Conservation (phyloP, 441 rosid genomes). For the Populus trichocarpa region DNA sequence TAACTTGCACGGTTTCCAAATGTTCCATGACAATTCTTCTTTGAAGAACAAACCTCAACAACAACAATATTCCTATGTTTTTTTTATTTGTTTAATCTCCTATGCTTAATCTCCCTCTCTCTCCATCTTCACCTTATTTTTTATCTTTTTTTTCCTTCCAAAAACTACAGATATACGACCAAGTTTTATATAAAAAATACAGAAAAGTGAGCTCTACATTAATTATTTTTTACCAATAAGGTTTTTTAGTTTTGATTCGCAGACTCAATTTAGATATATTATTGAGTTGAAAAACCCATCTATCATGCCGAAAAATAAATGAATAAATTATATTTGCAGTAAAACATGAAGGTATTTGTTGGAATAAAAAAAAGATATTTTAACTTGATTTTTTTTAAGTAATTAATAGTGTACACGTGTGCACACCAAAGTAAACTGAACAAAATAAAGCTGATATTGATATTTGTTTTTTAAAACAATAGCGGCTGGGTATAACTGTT, state of each 20-base stretch:
- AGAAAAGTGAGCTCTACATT: too few species aligned
- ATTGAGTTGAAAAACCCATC: not conserved
- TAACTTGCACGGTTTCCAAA: too few species aligned
- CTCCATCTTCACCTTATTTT: not conserved
- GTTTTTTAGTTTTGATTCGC: not conserved
- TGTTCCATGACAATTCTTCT: too few species aligned
- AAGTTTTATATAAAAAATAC: too few species aligned
- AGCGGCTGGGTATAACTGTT: not conserved
- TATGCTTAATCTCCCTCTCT: too few species aligned
- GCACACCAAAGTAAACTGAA: too few species aligned
- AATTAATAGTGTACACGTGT: too few species aligned
- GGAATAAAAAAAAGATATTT: too few species aligned
- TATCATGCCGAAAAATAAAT: too few species aligned
- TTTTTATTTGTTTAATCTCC: too few species aligned
- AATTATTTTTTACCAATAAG: not conserved
- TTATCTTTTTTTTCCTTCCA: not conserved
- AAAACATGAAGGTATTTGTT: not conserved
- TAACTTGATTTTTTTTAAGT: too few species aligned
- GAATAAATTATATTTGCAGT: not conserved
- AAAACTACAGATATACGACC: not conserved
- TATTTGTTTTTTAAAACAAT: not conserved
- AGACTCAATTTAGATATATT: not conserved
- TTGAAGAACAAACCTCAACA: too few species aligned
- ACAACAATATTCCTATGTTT: not conserved
- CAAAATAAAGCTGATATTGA: not conserved